Conservation (phyloP, 345 rosid species). For the Eucalyptus regnans region DNA sequence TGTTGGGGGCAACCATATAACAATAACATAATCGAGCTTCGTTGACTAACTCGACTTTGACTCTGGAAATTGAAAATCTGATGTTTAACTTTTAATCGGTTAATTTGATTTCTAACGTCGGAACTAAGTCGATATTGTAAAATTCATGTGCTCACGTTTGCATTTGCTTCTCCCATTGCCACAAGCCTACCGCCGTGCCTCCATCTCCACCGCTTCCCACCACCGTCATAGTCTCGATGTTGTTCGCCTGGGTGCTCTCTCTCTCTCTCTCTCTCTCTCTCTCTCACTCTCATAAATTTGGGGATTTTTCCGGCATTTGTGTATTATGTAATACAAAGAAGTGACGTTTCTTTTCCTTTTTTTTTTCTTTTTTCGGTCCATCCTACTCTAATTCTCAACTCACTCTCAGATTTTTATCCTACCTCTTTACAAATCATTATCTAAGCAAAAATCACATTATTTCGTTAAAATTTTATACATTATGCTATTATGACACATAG, state of each 20-base stretch:
- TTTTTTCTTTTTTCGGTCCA: too few relatives aligned
- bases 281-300: neutral
- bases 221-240: neutral
- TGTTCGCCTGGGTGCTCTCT: neutral
- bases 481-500: too few relatives aligned
- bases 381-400: too few relatives aligned
- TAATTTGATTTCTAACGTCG: neutral
- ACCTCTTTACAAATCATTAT: fast-evolving
- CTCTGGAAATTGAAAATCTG: neutral
- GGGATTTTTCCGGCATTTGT: neutral
- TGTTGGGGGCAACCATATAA: neutral
- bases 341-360: neutral
- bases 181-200: neutral
- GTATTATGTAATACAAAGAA: neutral
- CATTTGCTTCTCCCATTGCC: neutral
- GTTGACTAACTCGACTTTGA: neutral
- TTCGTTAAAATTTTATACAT: too few relatives aligned
- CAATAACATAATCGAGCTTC: neutral
- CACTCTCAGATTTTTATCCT: too few relatives aligned
- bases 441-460: neutral
- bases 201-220: neutral
- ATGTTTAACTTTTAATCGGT: neutral
- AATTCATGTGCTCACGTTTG: neutral
- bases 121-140: neutral
- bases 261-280: neutral